Conservation (phyloP, 176 grass and related monocot genomes). For the Cocos nucifera region DNA sequence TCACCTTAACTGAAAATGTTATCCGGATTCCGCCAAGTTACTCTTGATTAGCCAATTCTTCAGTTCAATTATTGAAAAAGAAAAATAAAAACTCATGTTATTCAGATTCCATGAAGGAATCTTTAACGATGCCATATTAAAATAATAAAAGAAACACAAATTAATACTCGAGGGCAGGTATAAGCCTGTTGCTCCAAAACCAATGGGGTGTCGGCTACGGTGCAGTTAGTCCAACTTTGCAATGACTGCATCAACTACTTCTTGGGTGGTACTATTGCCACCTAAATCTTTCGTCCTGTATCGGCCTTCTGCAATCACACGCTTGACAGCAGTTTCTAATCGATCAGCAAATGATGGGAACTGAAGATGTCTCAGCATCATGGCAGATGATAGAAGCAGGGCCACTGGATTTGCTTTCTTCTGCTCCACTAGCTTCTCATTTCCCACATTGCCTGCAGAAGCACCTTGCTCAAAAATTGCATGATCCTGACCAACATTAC, state of each 20-base stretch:
- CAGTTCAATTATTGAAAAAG: no score
- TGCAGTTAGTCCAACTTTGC: constrained; percentile 48
- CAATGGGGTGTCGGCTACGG: neutral
- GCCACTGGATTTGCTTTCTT: constrained; percentile 81
- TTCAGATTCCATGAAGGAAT: no score
- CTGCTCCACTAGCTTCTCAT: constrained; percentile 55
- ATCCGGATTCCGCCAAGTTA: no score
- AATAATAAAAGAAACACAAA: no score
- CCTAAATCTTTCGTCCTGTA: constrained; percentile 79
- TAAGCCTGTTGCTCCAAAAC: no score
- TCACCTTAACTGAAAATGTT: no score
- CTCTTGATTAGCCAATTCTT: no score
- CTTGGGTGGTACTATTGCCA: constrained; percentile 71
- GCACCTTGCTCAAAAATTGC: constrained; percentile 96
- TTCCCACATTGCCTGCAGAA: constrained; percentile 85
- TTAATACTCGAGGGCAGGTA: no score
- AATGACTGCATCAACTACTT: constrained; percentile 75
- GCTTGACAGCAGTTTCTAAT: constrained; percentile 70
- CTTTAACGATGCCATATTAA: no score
- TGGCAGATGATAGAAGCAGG: constrained; percentile 75
- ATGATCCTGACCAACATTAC: constrained; percentile 93
- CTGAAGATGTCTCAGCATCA: constrained; percentile 90
- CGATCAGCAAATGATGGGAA: constrained; percentile 90
- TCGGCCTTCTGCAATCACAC: constrained; percentile 47
- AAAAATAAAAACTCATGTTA: no score